Evolutionary conservation across 139 green algal genomes (phyloP).

Genomic region (Zygnema cylindricum): DNA sequence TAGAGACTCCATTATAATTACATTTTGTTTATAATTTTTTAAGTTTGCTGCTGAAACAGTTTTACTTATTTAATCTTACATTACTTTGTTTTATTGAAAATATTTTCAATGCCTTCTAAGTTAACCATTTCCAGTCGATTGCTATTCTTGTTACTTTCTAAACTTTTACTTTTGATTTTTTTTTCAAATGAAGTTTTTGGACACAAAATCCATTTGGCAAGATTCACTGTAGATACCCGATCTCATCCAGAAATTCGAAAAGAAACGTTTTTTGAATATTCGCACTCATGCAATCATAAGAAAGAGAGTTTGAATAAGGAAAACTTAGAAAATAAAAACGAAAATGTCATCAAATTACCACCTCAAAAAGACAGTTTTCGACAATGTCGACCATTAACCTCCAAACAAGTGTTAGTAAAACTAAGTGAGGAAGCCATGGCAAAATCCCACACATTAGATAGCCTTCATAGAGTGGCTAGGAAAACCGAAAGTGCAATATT

Average conservation of each 20-base stretch:
- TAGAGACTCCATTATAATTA: no score
- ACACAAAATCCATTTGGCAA: not conserved
- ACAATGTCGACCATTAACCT: not conserved
- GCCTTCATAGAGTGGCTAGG: not conserved
- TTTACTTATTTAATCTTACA: conserved; percentile 14
- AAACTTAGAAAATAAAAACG: not conserved
- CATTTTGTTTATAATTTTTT: no score
- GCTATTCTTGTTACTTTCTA: conserved; percentile 14
- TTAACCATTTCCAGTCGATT: not conserved
- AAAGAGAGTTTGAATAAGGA: not conserved
- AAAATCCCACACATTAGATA: not conserved
- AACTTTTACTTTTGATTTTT: not conserved
- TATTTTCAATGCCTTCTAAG: not conserved
- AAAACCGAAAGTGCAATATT: not conserved
- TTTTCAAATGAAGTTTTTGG: not conserved
- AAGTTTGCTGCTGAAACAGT: conserved; percentile 18
- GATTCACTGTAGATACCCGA: not conserved
- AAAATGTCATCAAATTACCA: not conserved
- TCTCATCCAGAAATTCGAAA: not conserved
- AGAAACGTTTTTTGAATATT: not conserved
- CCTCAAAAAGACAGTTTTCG: not conserved
- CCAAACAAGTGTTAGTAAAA: conserved; percentile 19
- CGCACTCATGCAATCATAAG: not conserved
- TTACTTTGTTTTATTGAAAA: not conserved
- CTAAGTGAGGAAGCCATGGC: conserved; percentile 1